These are phyloP conservation scores for Gossypium armourianum DNA, from an alignment of 441 rosid genomes.

Conservation along the genomic window DNA sequence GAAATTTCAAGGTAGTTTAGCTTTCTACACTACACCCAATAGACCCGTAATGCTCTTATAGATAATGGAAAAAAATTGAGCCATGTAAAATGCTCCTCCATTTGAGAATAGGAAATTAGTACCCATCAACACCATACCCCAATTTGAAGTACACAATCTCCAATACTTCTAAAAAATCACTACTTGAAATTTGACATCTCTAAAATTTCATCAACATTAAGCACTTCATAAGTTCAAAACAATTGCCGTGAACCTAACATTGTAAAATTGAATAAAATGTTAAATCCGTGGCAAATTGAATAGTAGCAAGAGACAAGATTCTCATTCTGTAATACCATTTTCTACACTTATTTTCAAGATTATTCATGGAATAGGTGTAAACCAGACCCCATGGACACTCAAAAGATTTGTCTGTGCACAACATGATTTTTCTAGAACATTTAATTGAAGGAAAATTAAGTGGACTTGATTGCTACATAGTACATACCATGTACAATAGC, in stretches of 20 bases:
- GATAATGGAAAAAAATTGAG: background rate
- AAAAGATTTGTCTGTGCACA: background rate
- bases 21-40: no score
- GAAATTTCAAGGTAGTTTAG: background rate
- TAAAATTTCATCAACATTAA: background rate
- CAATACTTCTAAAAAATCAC: background rate
- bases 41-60: background rate
- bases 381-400: background rate
- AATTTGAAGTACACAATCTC: background rate
- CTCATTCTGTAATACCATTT: background rate
- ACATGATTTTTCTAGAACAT: background rate
- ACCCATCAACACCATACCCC: background rate
- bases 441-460: background rate
- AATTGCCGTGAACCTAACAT: background rate
- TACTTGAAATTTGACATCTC: background rate
- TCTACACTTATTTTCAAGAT: constrained; percentile 7
- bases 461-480: constrained; percentile 8
- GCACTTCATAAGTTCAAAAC: background rate
- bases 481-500: constrained; percentile 75
- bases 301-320: background rate
- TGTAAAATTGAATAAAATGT: background rate
- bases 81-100: background rate
- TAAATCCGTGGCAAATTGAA: background rate
- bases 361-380: background rate
- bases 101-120: background rate